Evolutionary conservation across 805 yeast species (phyloP).

Genomic region (Peterozyma toletana): DNA sequence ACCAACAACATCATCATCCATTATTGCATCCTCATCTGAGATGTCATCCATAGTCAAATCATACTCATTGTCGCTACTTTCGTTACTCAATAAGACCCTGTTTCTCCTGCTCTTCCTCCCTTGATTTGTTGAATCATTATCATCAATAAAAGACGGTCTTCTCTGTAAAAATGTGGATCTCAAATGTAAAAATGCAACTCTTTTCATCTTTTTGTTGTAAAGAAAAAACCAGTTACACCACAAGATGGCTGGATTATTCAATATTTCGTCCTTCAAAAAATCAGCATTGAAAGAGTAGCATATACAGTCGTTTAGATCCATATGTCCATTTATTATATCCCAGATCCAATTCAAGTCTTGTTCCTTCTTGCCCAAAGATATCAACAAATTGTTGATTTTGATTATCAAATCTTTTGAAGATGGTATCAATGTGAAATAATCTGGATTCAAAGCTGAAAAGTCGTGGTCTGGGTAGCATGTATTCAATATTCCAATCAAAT

Average conservation of each 20-base stretch:
- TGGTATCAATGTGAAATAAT: constrained; percentile 54
- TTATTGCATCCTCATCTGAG: constrained; percentile 12
- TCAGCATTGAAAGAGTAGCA: constrained; percentile 59
- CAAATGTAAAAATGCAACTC: constrained; percentile 82
- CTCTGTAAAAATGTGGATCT: constrained; percentile 34
- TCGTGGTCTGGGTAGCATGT: constrained; percentile 96
- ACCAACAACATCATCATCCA: constrained; percentile 30
- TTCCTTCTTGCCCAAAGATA: constrained; percentile 51
- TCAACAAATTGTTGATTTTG: constrained; percentile 70
- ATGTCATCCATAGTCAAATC: constrained; percentile 25
- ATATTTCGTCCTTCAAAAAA: constrained; percentile 38
- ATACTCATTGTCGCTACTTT: constrained; percentile 23
- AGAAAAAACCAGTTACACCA: constrained; percentile 90
- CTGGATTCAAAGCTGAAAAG: constrained; percentile 79
- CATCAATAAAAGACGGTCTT: constrained; percentile 29
- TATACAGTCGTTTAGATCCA: constrained; percentile 61
- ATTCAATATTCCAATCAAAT: constrained; percentile 82
- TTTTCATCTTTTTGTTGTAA: constrained; percentile 82
- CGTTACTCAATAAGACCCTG: constrained; percentile 17
- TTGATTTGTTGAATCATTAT: constrained; percentile 24
- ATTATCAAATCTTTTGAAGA: constrained; percentile 43
- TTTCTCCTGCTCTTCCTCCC: constrained; percentile 16
- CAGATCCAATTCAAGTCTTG: constrained; percentile 63
- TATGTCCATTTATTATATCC: constrained; percentile 80
- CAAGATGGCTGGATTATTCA: constrained; percentile 56